Base-by-base conservation (phyloP, 148 eudicot species). In the Talinum fruticosum region DNA sequence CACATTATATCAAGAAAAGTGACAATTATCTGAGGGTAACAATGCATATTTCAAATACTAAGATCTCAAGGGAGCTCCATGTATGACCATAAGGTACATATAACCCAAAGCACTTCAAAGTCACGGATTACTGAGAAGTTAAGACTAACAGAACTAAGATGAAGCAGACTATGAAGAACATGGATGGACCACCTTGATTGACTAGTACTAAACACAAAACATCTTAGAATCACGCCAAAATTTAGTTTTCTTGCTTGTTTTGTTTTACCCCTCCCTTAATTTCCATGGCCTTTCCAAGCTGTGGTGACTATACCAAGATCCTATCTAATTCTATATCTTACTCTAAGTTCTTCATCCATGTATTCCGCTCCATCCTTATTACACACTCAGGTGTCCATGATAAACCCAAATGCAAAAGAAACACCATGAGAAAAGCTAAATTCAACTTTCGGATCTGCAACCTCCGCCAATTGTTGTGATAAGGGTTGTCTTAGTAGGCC, bases 331-430 rank as follows among this genome's bases (percentile, higher is more conserved):
- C 24, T 44, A 53, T 70, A 29, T 29, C 28, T 38, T 30, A 38
- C 51, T 78, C 68, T 24, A 57, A 70, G 10, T n/a, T 38, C 35
- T n/a, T 45, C n/a, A 64, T 35, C 23, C 33, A 38, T 28, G n/a
- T 61, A 53, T 12, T n/a, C 21, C 76, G 28, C 53, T 37, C 44
- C n/a, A n/a, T 33, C 38, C 76, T 73, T 21, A 53, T 30, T 71
- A 34, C 75, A 33, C 30, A 41, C 18, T 23, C 18, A 41, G 21
- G 67, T 32, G n/a, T 24, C 26, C 38, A 51, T 37, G 57, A 32
- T 54, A 57, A 67, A 59, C 14, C 69, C 47, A 67, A 54, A 32
- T 53, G 62, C 65, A 75, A 23, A 32, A 29, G 44, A 68, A 34
- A 54, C 65, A 51, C 79, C 74, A 19, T 54, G 29, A 77, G 1